These are phyloP conservation scores for Fennellomyces sp. DNA, from an alignment of 371 early-diverging fungal genomes.

Conservation along the genomic window DNA sequence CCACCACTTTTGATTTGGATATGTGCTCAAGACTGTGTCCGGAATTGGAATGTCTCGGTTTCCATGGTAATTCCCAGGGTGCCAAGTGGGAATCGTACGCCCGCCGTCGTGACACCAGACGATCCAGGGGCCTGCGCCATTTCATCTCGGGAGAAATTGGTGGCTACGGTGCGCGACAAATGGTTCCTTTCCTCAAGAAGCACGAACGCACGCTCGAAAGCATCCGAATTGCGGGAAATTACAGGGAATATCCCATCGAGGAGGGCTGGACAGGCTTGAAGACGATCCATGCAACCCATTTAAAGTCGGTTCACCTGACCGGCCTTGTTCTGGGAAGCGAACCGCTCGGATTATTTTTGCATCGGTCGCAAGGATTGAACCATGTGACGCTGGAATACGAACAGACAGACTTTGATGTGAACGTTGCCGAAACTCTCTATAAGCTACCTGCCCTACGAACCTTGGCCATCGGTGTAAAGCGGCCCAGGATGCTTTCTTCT, in stretches of 20 bases:
- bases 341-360: not conserved
- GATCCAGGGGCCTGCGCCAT: conserved; percentile 2
- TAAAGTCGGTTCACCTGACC: not conserved
- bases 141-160: not conserved
- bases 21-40: conserved; percentile 2
- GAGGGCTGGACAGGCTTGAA: not conserved
- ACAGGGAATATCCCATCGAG: not conserved
- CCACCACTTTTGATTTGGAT: not conserved
- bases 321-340: not conserved
- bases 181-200: not conserved
- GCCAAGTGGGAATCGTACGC: not conserved
- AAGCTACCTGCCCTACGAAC: not conserved
- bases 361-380: not conserved
- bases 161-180: not conserved
- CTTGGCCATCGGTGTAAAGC: not conserved
- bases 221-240: not conserved
- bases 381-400: not conserved
- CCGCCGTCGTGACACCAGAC: not conserved
- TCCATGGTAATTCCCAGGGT: not conserved
- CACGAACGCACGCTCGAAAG: not conserved
- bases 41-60: not conserved
- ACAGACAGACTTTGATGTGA: not conserved
- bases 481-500: not conserved
- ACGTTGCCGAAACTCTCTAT: not conserved
- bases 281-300: not conserved